Percentiles rank a stretch among this genome's conserved stretches.
These are phyloP conservation scores for Scortechinia acanthostroma DNA, from an alignment of 2,329 filamentous ascomycete species.

Conservation along the genomic window DNA sequence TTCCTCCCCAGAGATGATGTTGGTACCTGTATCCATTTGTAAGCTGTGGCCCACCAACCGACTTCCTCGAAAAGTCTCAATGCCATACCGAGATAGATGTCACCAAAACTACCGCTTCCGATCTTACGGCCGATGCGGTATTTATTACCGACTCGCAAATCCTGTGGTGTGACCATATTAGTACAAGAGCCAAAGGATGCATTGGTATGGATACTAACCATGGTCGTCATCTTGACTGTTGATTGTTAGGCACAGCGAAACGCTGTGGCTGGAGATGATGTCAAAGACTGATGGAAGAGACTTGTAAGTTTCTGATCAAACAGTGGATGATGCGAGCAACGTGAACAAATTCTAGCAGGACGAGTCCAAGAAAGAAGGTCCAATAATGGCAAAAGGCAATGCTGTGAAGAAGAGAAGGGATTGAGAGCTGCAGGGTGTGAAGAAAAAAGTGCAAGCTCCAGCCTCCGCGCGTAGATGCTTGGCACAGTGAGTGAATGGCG, in stretches of 20 bases:
- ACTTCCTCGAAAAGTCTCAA: background rate
- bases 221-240: slow-evolving; percentile 20
- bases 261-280: slow-evolving; percentile 7
- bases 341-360: too few relatives aligned
- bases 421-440: too few relatives aligned
- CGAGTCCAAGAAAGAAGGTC: too few relatives aligned
- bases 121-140: slow-evolving; percentile 99
- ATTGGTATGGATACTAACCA: slow-evolving; percentile 14
- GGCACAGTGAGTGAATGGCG: too few relatives aligned
- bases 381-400: too few relatives aligned
- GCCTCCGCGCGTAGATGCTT: too few relatives aligned
- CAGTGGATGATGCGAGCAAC: too few relatives aligned
- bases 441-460: too few relatives aligned
- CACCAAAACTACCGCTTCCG: slow-evolving; percentile 92
- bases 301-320: background rate
- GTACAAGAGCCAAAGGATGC: background rate
- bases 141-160: slow-evolving; percentile 98
- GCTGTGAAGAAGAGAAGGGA: too few relatives aligned
- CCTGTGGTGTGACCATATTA: slow-evolving; percentile 44
- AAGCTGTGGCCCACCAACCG: slow-evolving; percentile 3
- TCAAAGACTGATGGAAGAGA: too few relatives aligned
- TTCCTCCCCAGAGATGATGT: slow-evolving; percentile 98
- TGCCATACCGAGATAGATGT: slow-evolving; percentile 75
- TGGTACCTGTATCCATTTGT: slow-evolving; percentile 59
- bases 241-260: slow-evolving; percentile 4